phyloP scores from a whole-genome alignment of 2,329 filamentous ascomycete genomes.

The Microcera coccophila region DNA sequence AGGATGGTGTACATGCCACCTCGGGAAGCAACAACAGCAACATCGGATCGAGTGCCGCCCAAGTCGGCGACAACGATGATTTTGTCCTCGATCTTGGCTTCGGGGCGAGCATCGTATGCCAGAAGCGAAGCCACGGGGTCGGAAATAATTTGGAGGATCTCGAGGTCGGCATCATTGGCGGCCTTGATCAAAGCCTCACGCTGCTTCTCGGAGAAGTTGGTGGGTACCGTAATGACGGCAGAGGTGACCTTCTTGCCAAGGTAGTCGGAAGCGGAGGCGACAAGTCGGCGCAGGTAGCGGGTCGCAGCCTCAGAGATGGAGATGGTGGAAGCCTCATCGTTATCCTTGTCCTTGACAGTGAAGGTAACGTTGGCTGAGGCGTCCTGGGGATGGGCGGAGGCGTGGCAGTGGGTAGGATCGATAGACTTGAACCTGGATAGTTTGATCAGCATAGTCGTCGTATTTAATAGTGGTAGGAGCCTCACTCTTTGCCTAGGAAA shows the following conservation, averaged over 20 bases:
- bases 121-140: constrained; percentile 87
- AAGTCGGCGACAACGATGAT: constrained; percentile 87
- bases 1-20: constrained; percentile 96
- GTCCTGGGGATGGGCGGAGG: constrained; percentile 84
- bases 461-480: not conserved
- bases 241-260: constrained; percentile 89
- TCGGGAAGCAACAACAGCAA: constrained; percentile 83
- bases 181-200: constrained; percentile 74
- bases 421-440: constrained; percentile 76
- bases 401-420: constrained; percentile 91
- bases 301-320: constrained; percentile 77
- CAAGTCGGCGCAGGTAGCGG: constrained; percentile 78
- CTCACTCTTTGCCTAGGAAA: constrained; percentile 86
- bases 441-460: constrained; percentile 13
- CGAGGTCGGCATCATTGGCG: constrained; percentile 74
- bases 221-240: constrained; percentile 91
- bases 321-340: constrained; percentile 61
- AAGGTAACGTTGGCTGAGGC: constrained; percentile 71
- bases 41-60: constrained; percentile 87
- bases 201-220: constrained; percentile 86
- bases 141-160: constrained; percentile 87
- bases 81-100: constrained; percentile 75
- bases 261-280: constrained; percentile 82
- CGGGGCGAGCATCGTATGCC: constrained; percentile 83
- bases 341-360: constrained; percentile 71